These are phyloP conservation scores for Prototheca stagnorum DNA, from an alignment of 163 green algal species.

Conservation along the genomic window DNA sequence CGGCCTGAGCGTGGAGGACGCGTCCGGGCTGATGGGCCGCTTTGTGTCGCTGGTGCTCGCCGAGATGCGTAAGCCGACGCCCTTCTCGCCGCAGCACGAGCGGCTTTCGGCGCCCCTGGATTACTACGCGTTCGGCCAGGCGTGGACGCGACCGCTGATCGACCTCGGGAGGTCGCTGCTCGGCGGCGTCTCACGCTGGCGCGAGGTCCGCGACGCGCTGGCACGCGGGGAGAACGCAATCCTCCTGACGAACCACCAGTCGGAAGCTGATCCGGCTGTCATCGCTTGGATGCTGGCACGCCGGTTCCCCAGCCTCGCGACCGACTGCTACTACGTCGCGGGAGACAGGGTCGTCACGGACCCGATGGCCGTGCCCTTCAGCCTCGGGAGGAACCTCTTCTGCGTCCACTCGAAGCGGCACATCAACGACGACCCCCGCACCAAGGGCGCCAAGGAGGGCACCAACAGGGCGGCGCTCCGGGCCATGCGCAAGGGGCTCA, in stretches of 20 bases:
- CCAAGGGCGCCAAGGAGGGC: conserved; percentile 64
- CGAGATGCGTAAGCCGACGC: conserved; percentile 56
- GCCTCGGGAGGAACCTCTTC: conserved; percentile 90
- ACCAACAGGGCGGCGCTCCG: conserved; percentile 81
- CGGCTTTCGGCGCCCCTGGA: conserved; percentile 73
- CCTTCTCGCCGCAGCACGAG: conserved; percentile 64
- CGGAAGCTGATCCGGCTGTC: conserved; percentile 86
- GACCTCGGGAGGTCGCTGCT: conserved; percentile 74
- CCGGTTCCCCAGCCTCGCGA: conserved; percentile 60
- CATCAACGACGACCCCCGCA: conserved; percentile 79
- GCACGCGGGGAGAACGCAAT: conserved; percentile 65
- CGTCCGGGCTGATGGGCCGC: conserved; percentile 10
- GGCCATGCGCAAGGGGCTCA: conserved; percentile 52
- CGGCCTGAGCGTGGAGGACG: neutral
- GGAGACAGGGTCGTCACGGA: conserved; percentile 78
- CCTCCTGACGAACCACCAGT: conserved; percentile 96
- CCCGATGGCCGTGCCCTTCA: conserved; percentile 80
- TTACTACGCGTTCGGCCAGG: conserved; percentile 89
- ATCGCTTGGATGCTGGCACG: conserved; percentile 81
- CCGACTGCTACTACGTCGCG: conserved; percentile 75
- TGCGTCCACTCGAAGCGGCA: conserved; percentile 82
- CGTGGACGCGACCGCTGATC: conserved; percentile 68
- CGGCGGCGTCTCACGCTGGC: conserved; percentile 56
- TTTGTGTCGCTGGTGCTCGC: conserved; percentile 30
- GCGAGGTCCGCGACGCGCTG: conserved; percentile 43